phyloP scores from a whole-genome alignment of 2,329 filamentous ascomycete genomes.

The Xylaria polymorpha region DNA sequence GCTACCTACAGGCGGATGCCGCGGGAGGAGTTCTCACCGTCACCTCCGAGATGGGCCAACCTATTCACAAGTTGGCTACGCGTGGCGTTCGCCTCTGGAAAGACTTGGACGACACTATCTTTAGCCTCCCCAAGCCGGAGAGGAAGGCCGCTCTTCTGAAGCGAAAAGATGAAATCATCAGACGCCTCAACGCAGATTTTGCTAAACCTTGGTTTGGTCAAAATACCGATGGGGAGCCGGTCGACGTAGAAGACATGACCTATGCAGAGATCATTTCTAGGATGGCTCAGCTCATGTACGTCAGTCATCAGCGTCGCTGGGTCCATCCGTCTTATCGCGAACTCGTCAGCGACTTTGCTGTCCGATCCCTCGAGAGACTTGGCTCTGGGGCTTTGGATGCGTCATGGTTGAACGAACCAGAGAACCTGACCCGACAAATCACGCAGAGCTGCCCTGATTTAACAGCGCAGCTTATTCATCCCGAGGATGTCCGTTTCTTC shows the following conservation, averaged over 20 bases:
- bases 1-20: constrained; percentile 80
- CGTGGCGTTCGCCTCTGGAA: constrained; percentile 97
- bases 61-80: constrained; percentile 97
- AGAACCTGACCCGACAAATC: constrained; percentile 79
- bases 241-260: constrained; percentile 95
- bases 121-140: constrained; percentile 94
- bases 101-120: constrained; percentile 99
- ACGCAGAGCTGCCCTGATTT: constrained; percentile 86
- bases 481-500: constrained; percentile 98
- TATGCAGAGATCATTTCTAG: constrained; percentile 87
- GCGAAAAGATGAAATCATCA: constrained; percentile 89
- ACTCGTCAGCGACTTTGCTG: constrained; percentile 93
- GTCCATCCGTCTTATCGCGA: constrained; percentile 85
- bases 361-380: constrained; percentile 95
- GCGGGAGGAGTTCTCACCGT: constrained; percentile 96
- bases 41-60: constrained; percentile 98
- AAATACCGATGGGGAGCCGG: constrained; percentile 80
- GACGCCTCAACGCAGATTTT: constrained; percentile 94
- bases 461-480: constrained; percentile 91
- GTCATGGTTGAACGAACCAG: constrained; percentile 85
- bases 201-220: constrained; percentile 97
- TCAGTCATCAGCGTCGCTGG: constrained; percentile 90
- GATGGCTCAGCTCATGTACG: constrained; percentile 89
- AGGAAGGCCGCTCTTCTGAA: constrained; percentile 87
- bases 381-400: constrained; percentile 82